These are phyloP conservation scores for Claviceps africana DNA, from an alignment of 2,329 filamentous ascomycete species.

Conservation along the genomic window DNA sequence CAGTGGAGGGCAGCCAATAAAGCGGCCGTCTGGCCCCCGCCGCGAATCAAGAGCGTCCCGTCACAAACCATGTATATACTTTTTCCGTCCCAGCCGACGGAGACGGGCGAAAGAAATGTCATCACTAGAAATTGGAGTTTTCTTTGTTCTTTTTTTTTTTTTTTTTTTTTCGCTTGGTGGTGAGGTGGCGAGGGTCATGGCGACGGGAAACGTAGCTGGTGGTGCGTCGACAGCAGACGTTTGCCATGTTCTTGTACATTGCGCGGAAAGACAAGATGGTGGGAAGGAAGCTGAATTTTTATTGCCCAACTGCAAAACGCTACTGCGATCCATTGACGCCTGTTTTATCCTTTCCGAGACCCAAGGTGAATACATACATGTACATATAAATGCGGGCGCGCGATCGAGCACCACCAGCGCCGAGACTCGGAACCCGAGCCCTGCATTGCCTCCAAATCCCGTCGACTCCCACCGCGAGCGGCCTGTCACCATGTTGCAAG, in stretches of 20 bases:
- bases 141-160: conserved; percentile 5
- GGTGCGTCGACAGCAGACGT: background rate
- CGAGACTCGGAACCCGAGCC: background rate
- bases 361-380: background rate
- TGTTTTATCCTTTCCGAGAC: background rate
- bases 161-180: background rate
- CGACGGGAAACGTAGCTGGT: background rate
- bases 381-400: background rate
- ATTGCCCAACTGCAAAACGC: background rate
- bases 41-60: background rate
- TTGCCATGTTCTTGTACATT: too few species aligned
- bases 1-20: conserved; percentile 30
- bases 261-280: background rate
- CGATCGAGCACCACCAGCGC: background rate
- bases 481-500: background rate
- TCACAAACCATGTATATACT: conserved; percentile 20
- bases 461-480: background rate
- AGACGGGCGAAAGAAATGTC: conserved; percentile 16
- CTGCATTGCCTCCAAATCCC: background rate
- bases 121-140: conserved; percentile 4
- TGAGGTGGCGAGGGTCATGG: too few species aligned
- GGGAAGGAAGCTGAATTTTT: background rate
- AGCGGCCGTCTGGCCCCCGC: background rate
- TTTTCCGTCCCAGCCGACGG: conserved; percentile 13
- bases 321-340: background rate